Base-by-base conservation (phyloP, 2,329 filamentous ascomycete genomes). In the Trichoderma arundinaceum region DNA sequence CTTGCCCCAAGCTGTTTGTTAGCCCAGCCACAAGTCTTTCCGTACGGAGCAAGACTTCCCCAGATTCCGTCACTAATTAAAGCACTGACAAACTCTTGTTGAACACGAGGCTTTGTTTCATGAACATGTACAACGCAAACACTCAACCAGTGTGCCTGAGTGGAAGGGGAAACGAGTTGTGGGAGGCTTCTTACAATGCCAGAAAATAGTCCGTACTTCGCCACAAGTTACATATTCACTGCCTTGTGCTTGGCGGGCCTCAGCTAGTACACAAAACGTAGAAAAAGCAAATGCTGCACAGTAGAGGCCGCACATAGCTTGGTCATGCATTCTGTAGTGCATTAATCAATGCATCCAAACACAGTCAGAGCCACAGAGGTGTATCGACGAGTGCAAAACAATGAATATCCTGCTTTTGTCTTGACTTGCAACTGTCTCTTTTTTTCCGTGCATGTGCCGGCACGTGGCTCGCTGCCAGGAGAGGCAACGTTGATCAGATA, bases 401-500 rank as follows among this genome's bases (percentile, higher is more conserved):
- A 28, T 28, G 22, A 28, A 28, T 28, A 2, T 28, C 22, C 4
- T 28, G 22, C 22, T 28, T 28, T 28, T 28, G 22, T 28, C 22
- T 28, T 28, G 4, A 4, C 22, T 28, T 28, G 22, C 22, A 28
- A 28, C 22, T 28, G 22, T 46, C 17, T 44, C 15, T 12, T 1
- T 41, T 41, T 19, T 60, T 35, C 22, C 13, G 41, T 52, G 60
- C 49, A 64, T 44, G 17, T 17, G 8, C 32, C 41, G n/a, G 51
- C 60, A 64, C 60, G 60, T 64, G 51, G 60, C 49, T 39, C 38
- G n/a, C 52, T 35, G n/a, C 59, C 48, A 22, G 22, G 48, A 52
- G 48, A 62, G 59, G 59, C 59, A 52, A 52, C 17, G 22, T 51
- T 33, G 43, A 64, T 64, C 59, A 52, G 48, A 63, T 63, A 54